Evolutionary conservation across 2,329 filamentous ascomycete genomes (phyloP).

Genomic region (Colletotrichum lini): DNA sequence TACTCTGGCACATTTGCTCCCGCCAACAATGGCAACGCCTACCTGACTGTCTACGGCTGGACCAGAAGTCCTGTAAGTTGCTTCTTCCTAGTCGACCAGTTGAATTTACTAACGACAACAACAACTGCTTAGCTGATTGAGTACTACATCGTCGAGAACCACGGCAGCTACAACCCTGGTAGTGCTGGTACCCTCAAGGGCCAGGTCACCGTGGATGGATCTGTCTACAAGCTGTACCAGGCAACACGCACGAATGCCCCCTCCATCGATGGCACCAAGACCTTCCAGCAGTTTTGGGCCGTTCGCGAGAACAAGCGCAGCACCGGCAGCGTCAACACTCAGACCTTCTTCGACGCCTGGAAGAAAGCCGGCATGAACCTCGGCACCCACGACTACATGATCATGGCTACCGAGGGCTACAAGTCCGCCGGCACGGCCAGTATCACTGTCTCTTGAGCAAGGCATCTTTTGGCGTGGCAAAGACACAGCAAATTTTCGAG

Average conservation of each 20-base stretch:
- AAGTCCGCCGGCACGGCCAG: conserved; percentile 62
- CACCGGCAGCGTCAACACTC: conserved; percentile 64
- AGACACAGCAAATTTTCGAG: not conserved
- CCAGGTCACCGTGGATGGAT: conserved; percentile 54
- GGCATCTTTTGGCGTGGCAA: not conserved
- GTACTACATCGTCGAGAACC: conserved; percentile 50
- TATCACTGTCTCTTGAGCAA: conserved; percentile 49
- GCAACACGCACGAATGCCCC: conserved; percentile 58
- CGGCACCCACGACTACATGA: conserved; percentile 66
- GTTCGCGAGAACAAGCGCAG: conserved; percentile 64
- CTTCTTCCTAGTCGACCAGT: not conserved
- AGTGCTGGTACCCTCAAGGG: conserved; percentile 52
- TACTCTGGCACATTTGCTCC: conserved; percentile 50
- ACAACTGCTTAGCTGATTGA: no score
- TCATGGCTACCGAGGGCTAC: conserved; percentile 69
- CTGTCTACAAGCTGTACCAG: conserved; percentile 55
- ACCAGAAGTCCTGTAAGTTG: conserved; percentile 51
- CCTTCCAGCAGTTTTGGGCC: conserved; percentile 69
- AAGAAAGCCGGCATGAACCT: conserved; percentile 60
- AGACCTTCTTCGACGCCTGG: conserved; percentile 69
- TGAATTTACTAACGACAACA: no score
- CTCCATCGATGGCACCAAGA: conserved; percentile 63
- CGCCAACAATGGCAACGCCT: conserved; percentile 50
- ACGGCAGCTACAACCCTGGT: conserved; percentile 54
- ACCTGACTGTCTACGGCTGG: conserved; percentile 58